Conservation (phyloP, 352 stramenopile genomes). For the Phytophthora cryptogea region DNA sequence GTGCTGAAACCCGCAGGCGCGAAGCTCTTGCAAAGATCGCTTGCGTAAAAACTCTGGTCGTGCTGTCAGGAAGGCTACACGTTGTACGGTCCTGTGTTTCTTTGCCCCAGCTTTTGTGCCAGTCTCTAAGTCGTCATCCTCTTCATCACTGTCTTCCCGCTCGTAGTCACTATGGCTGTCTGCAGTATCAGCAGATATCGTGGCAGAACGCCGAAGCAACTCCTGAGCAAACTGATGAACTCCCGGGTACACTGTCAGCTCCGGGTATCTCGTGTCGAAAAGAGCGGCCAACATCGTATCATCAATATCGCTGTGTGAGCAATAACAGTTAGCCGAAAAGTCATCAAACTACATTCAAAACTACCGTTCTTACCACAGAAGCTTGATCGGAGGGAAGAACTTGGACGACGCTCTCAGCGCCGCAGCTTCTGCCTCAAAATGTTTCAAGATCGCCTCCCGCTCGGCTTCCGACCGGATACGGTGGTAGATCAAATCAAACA, state of each 20-base stretch:
- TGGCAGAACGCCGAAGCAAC: constrained; percentile 49
- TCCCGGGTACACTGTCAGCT: constrained; percentile 82
- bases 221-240: constrained; percentile 86
- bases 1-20: constrained; percentile 71
- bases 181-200: constrained; percentile 20
- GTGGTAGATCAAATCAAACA: constrained; percentile 77
- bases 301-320: constrained; percentile 68
- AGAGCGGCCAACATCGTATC: constrained; percentile 79
- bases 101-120: constrained; percentile 10
- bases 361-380: constrained; percentile 54
- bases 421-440: constrained; percentile 63
- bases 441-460: constrained; percentile 59
- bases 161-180: constrained; percentile 30
- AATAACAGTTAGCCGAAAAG: constrained; percentile 1
- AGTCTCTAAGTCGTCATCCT: constrained; percentile 30
- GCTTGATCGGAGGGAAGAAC: constrained; percentile 63
- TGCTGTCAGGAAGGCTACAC: constrained; percentile 78
- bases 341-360: background rate
- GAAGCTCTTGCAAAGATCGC: constrained; percentile 64
- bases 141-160: constrained; percentile 32
- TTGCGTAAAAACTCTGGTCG: constrained; percentile 72
- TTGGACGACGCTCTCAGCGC: constrained; percentile 27
- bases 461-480: constrained; percentile 47
- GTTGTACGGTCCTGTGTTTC: constrained; percentile 38
- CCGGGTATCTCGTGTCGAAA: constrained; percentile 81